Base-by-base conservation (phyloP, 495 filamentous ascomycete species). In the Penicillium silybi region DNA sequence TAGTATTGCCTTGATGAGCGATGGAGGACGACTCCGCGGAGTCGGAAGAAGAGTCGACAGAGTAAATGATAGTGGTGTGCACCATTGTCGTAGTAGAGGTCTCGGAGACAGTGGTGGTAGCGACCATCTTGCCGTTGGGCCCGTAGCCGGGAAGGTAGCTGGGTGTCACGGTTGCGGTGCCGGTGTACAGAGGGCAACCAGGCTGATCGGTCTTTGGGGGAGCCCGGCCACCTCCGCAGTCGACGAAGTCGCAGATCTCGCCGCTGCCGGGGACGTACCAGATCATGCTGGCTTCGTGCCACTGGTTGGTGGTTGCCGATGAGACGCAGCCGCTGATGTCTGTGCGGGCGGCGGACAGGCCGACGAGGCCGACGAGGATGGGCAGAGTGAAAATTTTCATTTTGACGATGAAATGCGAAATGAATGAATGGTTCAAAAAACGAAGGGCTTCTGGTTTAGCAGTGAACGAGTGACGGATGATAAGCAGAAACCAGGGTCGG, bases 201-300 rank as follows among this genome's bases (percentile, higher is more conserved):
- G 83, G 82, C 23, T 81, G 76, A 26, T 73, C 73, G 17, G 77
- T 79, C 67, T 80, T 85, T 1, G 79, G 75, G 0, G 84, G 82
- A 9, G 81, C 83, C 39, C 77, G 73, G 19, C 82, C 83, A 47
- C 84, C 84, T 25, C 84, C 84, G 59, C 84, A 86, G 73, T 85
- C 82, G 51, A 81, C 70, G 40, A 78, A 63, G 5, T 70, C 71
- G 74, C 83, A 85, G 63, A 86, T 73, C 62, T 86, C 79, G 59
- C 82, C 81, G 17, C 68, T 79, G 50, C 59, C 72, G 0, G 80
- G 81, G 49, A 80, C 75, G 59, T 77, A 83, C 66, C 66, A 79
- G 66, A 77, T 69, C 38, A 74, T 53, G 53, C 66, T 75, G 43
- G 72, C 72, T 44, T 75, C 72, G 47, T 63, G 38, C 56, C 58